Evolutionary conservation across 2,329 filamentous ascomycete species (phyloP).

Genomic region (Fusarium sp.): DNA sequence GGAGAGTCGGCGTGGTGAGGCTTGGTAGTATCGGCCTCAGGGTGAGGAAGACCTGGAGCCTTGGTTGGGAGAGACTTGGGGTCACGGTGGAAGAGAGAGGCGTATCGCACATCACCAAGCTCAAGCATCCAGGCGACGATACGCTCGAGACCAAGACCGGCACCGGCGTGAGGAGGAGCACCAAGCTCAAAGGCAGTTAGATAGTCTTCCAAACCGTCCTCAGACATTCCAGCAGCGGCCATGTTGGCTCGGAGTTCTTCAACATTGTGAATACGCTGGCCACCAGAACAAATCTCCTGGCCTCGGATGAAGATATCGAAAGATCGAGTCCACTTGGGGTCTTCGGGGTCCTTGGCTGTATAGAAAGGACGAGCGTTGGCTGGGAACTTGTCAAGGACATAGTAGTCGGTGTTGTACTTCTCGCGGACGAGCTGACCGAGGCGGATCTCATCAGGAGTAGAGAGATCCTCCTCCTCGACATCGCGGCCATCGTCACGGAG

Average conservation of each 20-base stretch:
- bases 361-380: slow-evolving; percentile 88
- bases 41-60: slow-evolving; percentile 77
- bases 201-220: slow-evolving; percentile 89
- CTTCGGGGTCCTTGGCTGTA: slow-evolving; percentile 82
- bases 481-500: slow-evolving; percentile 85
- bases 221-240: slow-evolving; percentile 78
- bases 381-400: slow-evolving; percentile 94
- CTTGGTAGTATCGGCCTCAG: slow-evolving; percentile 81
- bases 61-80: slow-evolving; percentile 84
- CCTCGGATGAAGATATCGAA: slow-evolving; percentile 96
- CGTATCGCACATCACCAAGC: slow-evolving; percentile 89
- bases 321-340: slow-evolving; percentile 83
- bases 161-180: slow-evolving; percentile 88
- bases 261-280: slow-evolving; percentile 90
- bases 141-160: slow-evolving; percentile 89
- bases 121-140: slow-evolving; percentile 87
- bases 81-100: slow-evolving; percentile 87
- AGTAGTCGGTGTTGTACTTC: slow-evolving; percentile 90
- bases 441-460: slow-evolving; percentile 86
- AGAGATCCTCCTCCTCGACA: slow-evolving; percentile 79
- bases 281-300: slow-evolving; percentile 91
- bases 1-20: slow-evolving; percentile 62
- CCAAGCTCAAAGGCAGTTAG: slow-evolving; percentile 89
- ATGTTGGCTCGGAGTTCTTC: slow-evolving; percentile 80
- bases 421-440: slow-evolving; percentile 87